Evolutionary conservation across 2,329 filamentous ascomycete species (phyloP).

Genomic region (Curvularia eragrostidis): DNA sequence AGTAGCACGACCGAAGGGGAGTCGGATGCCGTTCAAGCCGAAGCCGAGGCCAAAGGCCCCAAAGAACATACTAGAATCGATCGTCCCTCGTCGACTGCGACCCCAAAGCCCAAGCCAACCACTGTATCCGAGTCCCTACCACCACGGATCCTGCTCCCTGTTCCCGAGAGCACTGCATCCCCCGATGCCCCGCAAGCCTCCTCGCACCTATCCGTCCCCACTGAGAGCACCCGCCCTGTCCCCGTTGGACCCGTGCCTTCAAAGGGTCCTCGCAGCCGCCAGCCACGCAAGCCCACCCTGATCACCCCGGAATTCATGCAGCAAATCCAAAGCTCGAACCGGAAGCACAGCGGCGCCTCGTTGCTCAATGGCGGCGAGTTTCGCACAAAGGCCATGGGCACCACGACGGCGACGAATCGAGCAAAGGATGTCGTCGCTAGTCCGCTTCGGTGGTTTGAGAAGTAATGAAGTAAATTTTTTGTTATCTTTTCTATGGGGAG

Average conservation of each 20-base stretch:
- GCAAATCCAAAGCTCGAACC: background rate
- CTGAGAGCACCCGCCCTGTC: background rate
- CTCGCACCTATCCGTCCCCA: background rate
- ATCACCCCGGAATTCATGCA: conserved; percentile 3
- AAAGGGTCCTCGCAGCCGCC: background rate
- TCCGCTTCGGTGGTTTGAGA: conserved; percentile 13
- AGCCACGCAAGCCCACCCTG: background rate
- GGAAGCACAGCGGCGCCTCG: background rate
- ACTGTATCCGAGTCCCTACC: background rate
- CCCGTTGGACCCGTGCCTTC: background rate
- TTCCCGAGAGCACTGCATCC: background rate
- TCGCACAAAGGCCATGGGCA: background rate
- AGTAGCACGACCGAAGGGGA: background rate
- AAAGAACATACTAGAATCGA: background rate
- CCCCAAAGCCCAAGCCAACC: background rate
- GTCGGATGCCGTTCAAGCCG: background rate
- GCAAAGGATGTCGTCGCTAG: background rate
- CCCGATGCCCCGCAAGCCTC: background rate
- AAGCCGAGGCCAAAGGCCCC: background rate
- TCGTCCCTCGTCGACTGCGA: background rate
- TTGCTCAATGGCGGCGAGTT: background rate
- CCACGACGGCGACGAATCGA: background rate
- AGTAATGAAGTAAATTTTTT: background rate
- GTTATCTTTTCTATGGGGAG: background rate
- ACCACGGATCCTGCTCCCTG: background rate